Conservation (phyloP, 2,329 filamentous ascomycete genomes). For the Sphaerulina populicola region DNA sequence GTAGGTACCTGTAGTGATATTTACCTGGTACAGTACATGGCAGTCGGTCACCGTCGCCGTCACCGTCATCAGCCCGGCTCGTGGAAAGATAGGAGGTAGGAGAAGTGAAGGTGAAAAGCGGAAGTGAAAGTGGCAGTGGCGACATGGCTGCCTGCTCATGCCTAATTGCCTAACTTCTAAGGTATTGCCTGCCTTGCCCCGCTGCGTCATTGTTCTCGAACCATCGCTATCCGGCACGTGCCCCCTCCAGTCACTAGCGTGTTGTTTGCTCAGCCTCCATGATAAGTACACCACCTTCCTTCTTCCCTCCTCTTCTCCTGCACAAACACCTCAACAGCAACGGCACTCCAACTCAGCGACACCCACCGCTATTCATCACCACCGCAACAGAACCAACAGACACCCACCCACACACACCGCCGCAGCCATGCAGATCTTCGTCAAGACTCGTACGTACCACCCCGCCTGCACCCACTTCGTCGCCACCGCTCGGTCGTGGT, state of each 20-base stretch:
- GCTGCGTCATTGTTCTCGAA: no score
- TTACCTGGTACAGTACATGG: no score
- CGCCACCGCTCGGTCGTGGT: conserved; percentile 8
- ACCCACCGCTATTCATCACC: conserved; percentile 7
- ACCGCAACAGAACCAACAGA: conserved; percentile 17
- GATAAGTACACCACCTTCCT: neutral
- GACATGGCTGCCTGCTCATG: neutral
- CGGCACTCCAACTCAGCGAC: conserved; percentile 2
- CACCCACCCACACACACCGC: conserved; percentile 19
- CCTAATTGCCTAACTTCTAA: no score
- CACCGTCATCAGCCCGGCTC: neutral
- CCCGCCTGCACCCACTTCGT: conserved; percentile 22
- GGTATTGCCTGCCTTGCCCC: no score
- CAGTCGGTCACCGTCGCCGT: conserved; percentile 6
- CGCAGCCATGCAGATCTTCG: conserved; percentile 82
- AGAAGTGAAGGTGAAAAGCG: no score
- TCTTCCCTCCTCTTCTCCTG: conserved; percentile 8
- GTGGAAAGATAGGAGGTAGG: no score
- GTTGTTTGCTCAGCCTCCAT: conserved; percentile 5
- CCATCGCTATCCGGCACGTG: no score
- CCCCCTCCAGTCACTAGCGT: neutral
- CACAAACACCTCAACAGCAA: conserved; percentile 4
- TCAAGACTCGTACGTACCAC: conserved; percentile 74
- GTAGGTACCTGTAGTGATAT: no score
- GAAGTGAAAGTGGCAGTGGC: neutral